Percentiles rank a stretch among this genome's conserved stretches.
phyloP scores from a whole-genome alignment of 2,329 filamentous ascomycete genomes.

The Pseudogymnoascus sp. region DNA sequence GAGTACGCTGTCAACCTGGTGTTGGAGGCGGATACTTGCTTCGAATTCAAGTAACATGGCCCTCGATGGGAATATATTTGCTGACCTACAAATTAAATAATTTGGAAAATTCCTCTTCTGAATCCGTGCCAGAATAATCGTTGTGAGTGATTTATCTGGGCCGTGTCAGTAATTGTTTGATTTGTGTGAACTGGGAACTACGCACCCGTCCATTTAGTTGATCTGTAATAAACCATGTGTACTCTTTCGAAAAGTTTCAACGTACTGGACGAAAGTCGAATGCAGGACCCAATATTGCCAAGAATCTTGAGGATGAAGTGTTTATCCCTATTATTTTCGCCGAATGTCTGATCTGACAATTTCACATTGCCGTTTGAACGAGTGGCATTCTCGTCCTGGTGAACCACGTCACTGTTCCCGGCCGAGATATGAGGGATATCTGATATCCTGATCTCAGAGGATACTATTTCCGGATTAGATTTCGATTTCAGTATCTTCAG shows the following conservation, averaged over 20 bases:
- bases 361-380: neutral
- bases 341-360: conserved; percentile 7
- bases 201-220: conserved; percentile 74
- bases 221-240: conserved; percentile 92
- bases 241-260: conserved; percentile 87
- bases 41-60: conserved; percentile 79
- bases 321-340: conserved; percentile 57
- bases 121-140: conserved; percentile 88
- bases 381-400: neutral
- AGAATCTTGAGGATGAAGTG: conserved; percentile 76
- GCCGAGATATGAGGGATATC: neutral
- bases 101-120: conserved; percentile 79
- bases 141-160: conserved; percentile 81
- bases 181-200: neutral
- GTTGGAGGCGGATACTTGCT: conserved; percentile 74
- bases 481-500: conserved; percentile 47
- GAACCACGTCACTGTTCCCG: too few relatives aligned
- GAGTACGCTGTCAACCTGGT: conserved; percentile 71
- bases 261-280: conserved; percentile 66
- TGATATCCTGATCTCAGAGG: neutral
- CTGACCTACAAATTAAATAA: conserved; percentile 84
- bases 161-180: neutral
- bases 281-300: conserved; percentile 70
- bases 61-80: conserved; percentile 79
- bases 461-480: neutral